A percentile compares a stretch with the other conserved stretches of the same genome.
These are phyloP conservation scores for Priceomyces carsonii DNA, from an alignment of 805 yeast genomes.

Conservation along the genomic window DNA sequence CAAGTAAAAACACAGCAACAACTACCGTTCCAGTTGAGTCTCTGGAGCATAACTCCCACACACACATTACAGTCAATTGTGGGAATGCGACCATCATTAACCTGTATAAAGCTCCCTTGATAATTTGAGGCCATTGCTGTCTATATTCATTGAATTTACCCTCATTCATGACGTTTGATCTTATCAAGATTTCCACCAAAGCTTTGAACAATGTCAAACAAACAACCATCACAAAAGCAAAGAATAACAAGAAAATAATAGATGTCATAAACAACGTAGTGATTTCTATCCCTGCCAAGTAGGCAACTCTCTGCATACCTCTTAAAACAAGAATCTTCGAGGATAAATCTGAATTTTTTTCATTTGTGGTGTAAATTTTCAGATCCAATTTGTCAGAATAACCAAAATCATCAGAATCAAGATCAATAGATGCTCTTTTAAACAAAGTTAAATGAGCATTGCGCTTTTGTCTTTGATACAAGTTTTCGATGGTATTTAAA, in stretches of 20 bases:
- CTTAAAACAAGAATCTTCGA: slow-evolving; percentile 77
- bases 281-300: slow-evolving; percentile 79
- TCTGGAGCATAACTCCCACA: slow-evolving; percentile 85
- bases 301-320: slow-evolving; percentile 92
- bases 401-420: slow-evolving; percentile 50
- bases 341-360: slow-evolving; percentile 57
- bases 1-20: slow-evolving; percentile 71
- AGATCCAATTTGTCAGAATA: slow-evolving; percentile 42
- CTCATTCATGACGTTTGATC: slow-evolving; percentile 57
- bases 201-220: slow-evolving; percentile 67
- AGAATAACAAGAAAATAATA: slow-evolving; percentile 78
- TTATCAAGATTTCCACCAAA: slow-evolving; percentile 59
- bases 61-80: slow-evolving; percentile 73
- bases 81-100: slow-evolving; percentile 84
- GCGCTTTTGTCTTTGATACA: slow-evolving; percentile 8
- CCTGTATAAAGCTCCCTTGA: slow-evolving; percentile 88
- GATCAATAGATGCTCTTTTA: slow-evolving; percentile 33
- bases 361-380: slow-evolving; percentile 66
- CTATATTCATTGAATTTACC: slow-evolving; percentile 77
- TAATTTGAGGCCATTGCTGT: slow-evolving; percentile 76
- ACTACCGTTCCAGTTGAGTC: slow-evolving; percentile 85
- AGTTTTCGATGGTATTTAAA: slow-evolving; percentile 10
- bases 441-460: slow-evolving; percentile 12
- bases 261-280: slow-evolving; percentile 86
- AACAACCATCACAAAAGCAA: slow-evolving; percentile 60